Percentiles rank a stretch among this genome's conserved stretches.
Evolutionary conservation across 2,329 filamentous ascomycete species (phyloP).

Genomic region (Xylaria digitata): DNA sequence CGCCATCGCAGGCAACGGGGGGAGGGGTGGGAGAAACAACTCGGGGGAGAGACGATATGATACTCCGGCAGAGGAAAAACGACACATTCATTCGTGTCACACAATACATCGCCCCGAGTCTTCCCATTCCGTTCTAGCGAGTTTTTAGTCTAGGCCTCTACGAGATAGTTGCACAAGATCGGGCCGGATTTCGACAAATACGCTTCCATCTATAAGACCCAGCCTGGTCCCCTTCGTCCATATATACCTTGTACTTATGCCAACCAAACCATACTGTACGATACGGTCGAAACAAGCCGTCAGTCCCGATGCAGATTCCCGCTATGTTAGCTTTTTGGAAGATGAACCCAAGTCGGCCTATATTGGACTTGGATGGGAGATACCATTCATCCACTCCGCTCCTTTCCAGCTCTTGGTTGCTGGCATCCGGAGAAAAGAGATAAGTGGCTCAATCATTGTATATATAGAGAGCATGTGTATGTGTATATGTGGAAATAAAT

Average conservation of each 20-base stretch:
- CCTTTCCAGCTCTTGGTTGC: not conserved
- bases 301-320: not conserved
- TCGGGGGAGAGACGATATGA: not conserved
- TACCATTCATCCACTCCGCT: not conserved
- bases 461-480: not conserved
- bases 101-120: not conserved
- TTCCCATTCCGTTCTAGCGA: not conserved
- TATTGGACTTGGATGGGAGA: not conserved
- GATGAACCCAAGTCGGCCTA: not conserved
- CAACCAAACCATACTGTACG: not conserved
- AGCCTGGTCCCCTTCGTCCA: not conserved
- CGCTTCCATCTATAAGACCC: not conserved
- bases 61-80: not conserved
- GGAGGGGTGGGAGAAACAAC: not conserved
- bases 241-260: not conserved
- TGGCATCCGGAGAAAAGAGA: not conserved
- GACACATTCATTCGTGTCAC: not conserved
- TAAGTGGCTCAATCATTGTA: not conserved
- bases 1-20: not conserved
- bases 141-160: not conserved
- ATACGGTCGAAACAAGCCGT: too few species aligned
- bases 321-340: not conserved
- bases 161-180: not conserved
- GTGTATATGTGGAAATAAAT: not conserved
- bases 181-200: not conserved